phyloP scores from a whole-genome alignment of 2,329 filamentous ascomycete genomes.

The Aspergillus japonicus region DNA sequence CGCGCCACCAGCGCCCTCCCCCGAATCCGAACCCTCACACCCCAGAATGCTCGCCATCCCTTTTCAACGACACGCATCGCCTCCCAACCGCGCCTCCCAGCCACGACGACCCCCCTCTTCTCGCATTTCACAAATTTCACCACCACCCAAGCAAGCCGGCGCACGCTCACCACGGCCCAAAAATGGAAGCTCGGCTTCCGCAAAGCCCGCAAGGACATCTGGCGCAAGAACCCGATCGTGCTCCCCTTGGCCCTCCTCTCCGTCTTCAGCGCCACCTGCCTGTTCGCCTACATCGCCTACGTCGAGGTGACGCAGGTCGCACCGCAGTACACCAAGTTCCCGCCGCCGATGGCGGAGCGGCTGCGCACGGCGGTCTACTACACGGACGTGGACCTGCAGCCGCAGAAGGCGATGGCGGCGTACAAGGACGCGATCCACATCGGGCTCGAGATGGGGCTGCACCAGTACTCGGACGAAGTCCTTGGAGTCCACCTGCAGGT shows the following conservation, averaged over 20 bases:
- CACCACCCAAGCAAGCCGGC: slow-evolving; percentile 18
- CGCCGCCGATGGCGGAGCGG: slow-evolving; percentile 51
- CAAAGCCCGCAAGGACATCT: slow-evolving; percentile 40
- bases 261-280: slow-evolving; percentile 32
- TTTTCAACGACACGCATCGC: slow-evolving; percentile 2
- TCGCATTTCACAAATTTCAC: slow-evolving; percentile 12
- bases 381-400: slow-evolving; percentile 72
- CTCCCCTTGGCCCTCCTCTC: slow-evolving; percentile 44
- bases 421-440: slow-evolving; percentile 77
- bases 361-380: slow-evolving; percentile 85
- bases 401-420: slow-evolving; percentile 74
- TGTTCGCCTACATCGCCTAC: slow-evolving; percentile 45
- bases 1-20: slow-evolving; percentile 11
- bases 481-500: slow-evolving; percentile 85
- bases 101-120: slow-evolving; percentile 14
- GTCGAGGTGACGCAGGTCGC: slow-evolving; percentile 44
- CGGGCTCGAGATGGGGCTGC: slow-evolving; percentile 71
- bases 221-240: slow-evolving; percentile 45
- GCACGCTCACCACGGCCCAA: slow-evolving; percentile 27
- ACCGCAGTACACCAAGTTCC: slow-evolving; percentile 45
- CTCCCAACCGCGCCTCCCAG: slow-evolving; percentile 8
- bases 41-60: slow-evolving; percentile 3
- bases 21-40: slow-evolving; percentile 5
- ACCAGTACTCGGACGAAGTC: slow-evolving; percentile 88
- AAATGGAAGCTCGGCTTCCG: slow-evolving; percentile 35